These are phyloP conservation scores for Penicillium psychrosexuale DNA, from an alignment of 2,329 filamentous ascomycete genomes.

Conservation along the genomic window DNA sequence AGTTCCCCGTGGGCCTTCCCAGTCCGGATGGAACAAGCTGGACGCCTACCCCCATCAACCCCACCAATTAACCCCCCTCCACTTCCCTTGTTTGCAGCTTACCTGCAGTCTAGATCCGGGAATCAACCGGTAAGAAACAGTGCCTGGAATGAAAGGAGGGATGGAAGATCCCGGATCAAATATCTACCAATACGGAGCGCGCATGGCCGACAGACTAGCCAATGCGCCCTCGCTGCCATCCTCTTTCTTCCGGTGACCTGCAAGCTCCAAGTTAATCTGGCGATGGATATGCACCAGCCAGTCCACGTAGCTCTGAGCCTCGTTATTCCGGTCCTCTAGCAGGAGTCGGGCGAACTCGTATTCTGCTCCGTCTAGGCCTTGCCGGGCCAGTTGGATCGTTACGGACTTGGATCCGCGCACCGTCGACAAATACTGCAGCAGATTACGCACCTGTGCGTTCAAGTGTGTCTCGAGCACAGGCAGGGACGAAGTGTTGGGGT, in stretches of 20 bases:
- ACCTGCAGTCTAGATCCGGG: slow-evolving; percentile 5
- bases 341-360: slow-evolving; percentile 92
- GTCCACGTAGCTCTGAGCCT: slow-evolving; percentile 96
- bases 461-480: slow-evolving; percentile 87
- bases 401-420: slow-evolving; percentile 82
- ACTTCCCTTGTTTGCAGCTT: background rate
- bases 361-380: slow-evolving; percentile 90
- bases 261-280: slow-evolving; percentile 80
- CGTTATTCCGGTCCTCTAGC: slow-evolving; percentile 93
- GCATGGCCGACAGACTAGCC: slow-evolving; percentile 46
- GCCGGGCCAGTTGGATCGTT: slow-evolving; percentile 83
- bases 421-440: slow-evolving; percentile 78
- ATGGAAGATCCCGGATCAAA: background rate
- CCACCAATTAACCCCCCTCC: background rate
- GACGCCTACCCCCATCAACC: background rate
- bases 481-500: slow-evolving; percentile 74
- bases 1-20: background rate
- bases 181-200: slow-evolving; percentile 45
- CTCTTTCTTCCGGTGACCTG: slow-evolving; percentile 50
- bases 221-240: slow-evolving; percentile 44
- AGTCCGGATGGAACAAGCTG: background rate
- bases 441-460: slow-evolving; percentile 91
- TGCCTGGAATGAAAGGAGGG: background rate
- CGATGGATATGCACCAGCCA: slow-evolving; percentile 96
- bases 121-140: background rate